Conservation (phyloP, 176 grass and related monocot species). For the Echinochloa phyllopogon region DNA sequence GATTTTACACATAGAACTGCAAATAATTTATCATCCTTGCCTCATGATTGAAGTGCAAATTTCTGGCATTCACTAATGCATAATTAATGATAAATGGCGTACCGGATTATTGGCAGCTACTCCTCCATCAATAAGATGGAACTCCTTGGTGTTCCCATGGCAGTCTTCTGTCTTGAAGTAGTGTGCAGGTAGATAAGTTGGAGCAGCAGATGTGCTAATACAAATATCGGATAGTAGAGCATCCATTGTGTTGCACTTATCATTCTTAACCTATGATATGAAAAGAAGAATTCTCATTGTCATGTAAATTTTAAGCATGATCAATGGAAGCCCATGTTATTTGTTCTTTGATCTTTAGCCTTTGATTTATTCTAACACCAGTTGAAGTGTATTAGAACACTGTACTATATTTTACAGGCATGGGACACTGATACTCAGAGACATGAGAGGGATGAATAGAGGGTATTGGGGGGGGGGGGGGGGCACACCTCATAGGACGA, state of each 20-base stretch:
- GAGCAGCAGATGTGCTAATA: slow-evolving; percentile 79
- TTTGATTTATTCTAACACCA: background rate
- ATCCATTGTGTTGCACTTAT: slow-evolving; percentile 54
- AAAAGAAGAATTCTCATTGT: background rate
- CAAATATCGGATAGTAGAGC: slow-evolving; percentile 86
- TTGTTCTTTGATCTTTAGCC: background rate
- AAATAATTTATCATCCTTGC: background rate
- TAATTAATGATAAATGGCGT: slow-evolving; percentile 32
- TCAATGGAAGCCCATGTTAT: background rate
- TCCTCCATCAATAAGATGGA: slow-evolving; percentile 88
- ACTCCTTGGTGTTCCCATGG: slow-evolving; percentile 71
- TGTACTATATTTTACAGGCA: slow-evolving; percentile 18
- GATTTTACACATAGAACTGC: background rate
- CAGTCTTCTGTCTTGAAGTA: slow-evolving; percentile 69
- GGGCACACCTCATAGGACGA: slow-evolving; percentile 65
- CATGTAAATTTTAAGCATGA: slow-evolving; percentile 24
- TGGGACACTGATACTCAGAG: background rate
- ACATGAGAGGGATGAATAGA: background rate
- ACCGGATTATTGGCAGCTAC: slow-evolving; percentile 90
- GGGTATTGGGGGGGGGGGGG: background rate
- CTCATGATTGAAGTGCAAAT: slow-evolving; percentile 10
- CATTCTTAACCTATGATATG: slow-evolving; percentile 46
- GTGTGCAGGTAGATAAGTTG: slow-evolving; percentile 83
- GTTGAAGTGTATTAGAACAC: background rate
- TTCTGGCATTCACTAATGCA: background rate